Evolutionary conservation across 2,329 filamentous ascomycete species (phyloP).

Genomic region (Xylariomycetidae sp.): DNA sequence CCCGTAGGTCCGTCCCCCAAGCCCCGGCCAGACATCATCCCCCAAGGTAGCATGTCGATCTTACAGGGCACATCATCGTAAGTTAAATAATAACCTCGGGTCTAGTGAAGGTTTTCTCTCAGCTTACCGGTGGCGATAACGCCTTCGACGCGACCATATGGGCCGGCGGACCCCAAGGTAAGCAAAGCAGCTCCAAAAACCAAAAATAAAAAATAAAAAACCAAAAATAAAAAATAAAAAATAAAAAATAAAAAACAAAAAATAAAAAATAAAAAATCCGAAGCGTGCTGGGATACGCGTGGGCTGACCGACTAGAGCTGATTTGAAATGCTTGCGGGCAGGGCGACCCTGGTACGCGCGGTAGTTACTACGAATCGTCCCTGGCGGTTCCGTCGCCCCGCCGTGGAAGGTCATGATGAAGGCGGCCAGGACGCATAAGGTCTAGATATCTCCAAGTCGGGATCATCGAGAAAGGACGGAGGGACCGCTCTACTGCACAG

Average conservation of each 20-base stretch:
- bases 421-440: slow-evolving; percentile 28
- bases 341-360: slow-evolving; percentile 37
- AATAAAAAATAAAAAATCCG: too few species aligned
- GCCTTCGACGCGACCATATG: slow-evolving; percentile 38
- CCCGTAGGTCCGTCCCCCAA: slow-evolving; percentile 30
- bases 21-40: too few species aligned
- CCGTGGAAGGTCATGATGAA: slow-evolving; percentile 28
- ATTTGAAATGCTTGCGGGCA: slow-evolving; percentile 12
- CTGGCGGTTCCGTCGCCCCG: slow-evolving; percentile 34
- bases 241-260: too few species aligned
- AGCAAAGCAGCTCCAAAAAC: too few species aligned
- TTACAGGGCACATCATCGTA: too few species aligned
- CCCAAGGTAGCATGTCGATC: too few species aligned
- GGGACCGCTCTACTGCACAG: slow-evolving; percentile 37
- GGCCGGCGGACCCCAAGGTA: slow-evolving; percentile 33
- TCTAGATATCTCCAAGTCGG: slow-evolving; percentile 34
- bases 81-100: too few species aligned
- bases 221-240: too few species aligned
- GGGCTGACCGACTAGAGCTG: too few species aligned
- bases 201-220: too few species aligned
- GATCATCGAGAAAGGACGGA: slow-evolving; percentile 36
- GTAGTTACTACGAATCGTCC: slow-evolving; percentile 34
- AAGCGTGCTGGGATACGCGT: too few species aligned
- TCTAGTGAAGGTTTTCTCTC: slow-evolving; percentile 37
- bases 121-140: slow-evolving; percentile 38